phyloP scores from a whole-genome alignment of 768 basidiomycete genomes.

The Boletellus sp. region DNA sequence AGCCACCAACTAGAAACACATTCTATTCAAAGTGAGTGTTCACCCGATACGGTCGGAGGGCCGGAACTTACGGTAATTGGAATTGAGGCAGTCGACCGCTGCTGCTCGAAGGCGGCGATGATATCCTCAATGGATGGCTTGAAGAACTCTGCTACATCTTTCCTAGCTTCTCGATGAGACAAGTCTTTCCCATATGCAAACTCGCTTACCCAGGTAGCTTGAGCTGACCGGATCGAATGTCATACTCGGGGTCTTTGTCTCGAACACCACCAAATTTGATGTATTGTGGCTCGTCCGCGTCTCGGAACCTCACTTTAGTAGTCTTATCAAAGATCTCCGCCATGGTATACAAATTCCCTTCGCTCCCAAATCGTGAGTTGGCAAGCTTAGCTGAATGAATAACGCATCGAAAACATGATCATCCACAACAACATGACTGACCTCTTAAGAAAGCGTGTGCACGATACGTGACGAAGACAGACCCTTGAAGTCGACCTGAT shows the following conservation, averaged over 20 bases:
- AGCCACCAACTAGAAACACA: constrained; percentile 51
- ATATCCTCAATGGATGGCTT: constrained; percentile 38
- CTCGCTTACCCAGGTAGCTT: constrained; percentile 34
- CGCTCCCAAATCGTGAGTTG: constrained; percentile 28
- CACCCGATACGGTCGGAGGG: too few relatives aligned
- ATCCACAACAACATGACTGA: too few relatives aligned
- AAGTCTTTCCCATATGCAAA: neutral
- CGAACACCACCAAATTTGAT: constrained; percentile 36
- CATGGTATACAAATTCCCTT: too few relatives aligned
- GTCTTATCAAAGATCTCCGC: constrained; percentile 32
- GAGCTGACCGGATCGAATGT: constrained; percentile 37
- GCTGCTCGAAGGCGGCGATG: constrained; percentile 31
- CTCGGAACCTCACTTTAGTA: constrained; percentile 40
- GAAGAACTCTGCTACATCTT: constrained; percentile 39
- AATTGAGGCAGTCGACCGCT: constrained; percentile 18
- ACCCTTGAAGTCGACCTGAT: constrained; percentile 38
- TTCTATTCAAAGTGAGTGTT: constrained; percentile 12
- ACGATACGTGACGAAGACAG: constrained; percentile 33
- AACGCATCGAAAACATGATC: too few relatives aligned
- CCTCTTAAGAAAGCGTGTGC: constrained; percentile 31
- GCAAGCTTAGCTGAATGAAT: constrained; percentile 25
- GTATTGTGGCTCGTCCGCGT: constrained; percentile 32
- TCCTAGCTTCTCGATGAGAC: constrained; percentile 29
- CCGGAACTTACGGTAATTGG: too few relatives aligned
- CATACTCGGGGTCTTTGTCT: constrained; percentile 31